A percentile compares a stretch with the other conserved stretches of the same genome.
Evolutionary conservation across 805 yeast species (phyloP).

Genomic region (Candida loeiensis): DNA sequence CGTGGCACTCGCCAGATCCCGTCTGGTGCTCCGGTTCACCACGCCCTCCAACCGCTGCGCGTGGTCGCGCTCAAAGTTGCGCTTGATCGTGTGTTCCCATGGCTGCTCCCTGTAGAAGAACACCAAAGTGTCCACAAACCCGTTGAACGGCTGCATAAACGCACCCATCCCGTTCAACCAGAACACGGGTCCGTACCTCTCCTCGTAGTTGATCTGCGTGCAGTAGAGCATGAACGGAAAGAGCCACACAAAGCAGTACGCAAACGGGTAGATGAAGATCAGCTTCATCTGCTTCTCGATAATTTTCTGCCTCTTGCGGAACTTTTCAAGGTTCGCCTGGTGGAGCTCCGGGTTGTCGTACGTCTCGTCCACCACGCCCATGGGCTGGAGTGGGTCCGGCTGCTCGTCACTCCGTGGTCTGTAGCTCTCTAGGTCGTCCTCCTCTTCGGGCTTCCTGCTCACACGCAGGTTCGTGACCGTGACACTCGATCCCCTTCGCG

Average conservation of each 20-base stretch:
- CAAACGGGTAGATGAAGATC: slow-evolving; percentile 79
- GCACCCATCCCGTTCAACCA: slow-evolving; percentile 71
- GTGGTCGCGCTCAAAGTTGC: slow-evolving; percentile 35
- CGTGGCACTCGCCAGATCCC: slow-evolving; percentile 22
- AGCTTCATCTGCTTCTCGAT: slow-evolving; percentile 76
- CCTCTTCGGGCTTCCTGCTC: slow-evolving; percentile 11
- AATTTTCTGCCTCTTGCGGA: slow-evolving; percentile 58
- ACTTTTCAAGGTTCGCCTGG: slow-evolving; percentile 55
- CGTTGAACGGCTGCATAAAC: slow-evolving; percentile 75
- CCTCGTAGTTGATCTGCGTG: slow-evolving; percentile 49
- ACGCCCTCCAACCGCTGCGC: slow-evolving; percentile 21
- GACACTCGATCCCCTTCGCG: slow-evolving; percentile 4
- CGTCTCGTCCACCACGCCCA: slow-evolving; percentile 13
- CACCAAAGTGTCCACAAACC: slow-evolving; percentile 72
- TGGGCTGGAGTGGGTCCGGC: slow-evolving; percentile 13
- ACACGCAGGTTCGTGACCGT: slow-evolving; percentile 4
- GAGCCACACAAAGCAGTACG: slow-evolving; percentile 77
- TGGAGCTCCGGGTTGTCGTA: slow-evolving; percentile 45
- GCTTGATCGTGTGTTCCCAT: slow-evolving; percentile 54
- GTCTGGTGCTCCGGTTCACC: not conserved
- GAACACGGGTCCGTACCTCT: slow-evolving; percentile 47
- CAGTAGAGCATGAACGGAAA: slow-evolving; percentile 71
- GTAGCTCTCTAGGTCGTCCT: slow-evolving; percentile 18
- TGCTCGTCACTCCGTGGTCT: slow-evolving; percentile 9
- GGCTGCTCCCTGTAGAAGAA: slow-evolving; percentile 77